Conservation (phyloP, 2,329 filamentous ascomycete genomes). For the Penicillium concentricum region DNA sequence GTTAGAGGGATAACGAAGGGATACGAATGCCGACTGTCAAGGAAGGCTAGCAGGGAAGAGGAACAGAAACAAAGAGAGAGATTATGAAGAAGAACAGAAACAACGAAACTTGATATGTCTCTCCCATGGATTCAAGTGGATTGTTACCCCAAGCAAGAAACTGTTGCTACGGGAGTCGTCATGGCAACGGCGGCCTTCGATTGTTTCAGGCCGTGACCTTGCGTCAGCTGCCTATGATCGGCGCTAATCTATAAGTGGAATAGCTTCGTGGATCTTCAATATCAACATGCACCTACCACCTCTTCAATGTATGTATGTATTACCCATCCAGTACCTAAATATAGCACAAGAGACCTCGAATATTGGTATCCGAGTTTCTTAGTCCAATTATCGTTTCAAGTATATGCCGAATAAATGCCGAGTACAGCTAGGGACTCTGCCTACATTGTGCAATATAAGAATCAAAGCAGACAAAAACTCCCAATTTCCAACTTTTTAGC, state of each 20-base stretch:
- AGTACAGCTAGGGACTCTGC: background rate
- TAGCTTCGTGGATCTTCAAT: slow-evolving; percentile 7
- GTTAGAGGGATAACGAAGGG: slow-evolving; percentile 25
- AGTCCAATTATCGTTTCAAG: too few relatives aligned
- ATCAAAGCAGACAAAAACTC: background rate
- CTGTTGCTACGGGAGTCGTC: slow-evolving; percentile 36
- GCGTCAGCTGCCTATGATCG: slow-evolving; percentile 14
- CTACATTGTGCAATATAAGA: background rate
- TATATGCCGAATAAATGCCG: background rate
- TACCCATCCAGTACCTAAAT: background rate
- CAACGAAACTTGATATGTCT: slow-evolving; percentile 23
- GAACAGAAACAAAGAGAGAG: slow-evolving; percentile 9
- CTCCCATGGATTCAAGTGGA: slow-evolving; percentile 26
- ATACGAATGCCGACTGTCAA: slow-evolving; percentile 11
- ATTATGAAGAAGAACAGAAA: slow-evolving; percentile 10
- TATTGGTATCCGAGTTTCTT: background rate
- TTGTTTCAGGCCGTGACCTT: slow-evolving; percentile 12
- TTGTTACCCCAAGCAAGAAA: slow-evolving; percentile 28
- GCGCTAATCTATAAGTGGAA: slow-evolving; percentile 12
- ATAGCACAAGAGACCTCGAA: background rate
- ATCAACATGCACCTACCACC: slow-evolving; percentile 2
- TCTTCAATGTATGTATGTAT: background rate
- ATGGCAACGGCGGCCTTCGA: slow-evolving; percentile 29
- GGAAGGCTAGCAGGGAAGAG: slow-evolving; percentile 11
- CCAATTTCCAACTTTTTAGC: background rate